phyloP scores from a whole-genome alignment of 75 land plant species.

The Cupressus sempervirens region DNA sequence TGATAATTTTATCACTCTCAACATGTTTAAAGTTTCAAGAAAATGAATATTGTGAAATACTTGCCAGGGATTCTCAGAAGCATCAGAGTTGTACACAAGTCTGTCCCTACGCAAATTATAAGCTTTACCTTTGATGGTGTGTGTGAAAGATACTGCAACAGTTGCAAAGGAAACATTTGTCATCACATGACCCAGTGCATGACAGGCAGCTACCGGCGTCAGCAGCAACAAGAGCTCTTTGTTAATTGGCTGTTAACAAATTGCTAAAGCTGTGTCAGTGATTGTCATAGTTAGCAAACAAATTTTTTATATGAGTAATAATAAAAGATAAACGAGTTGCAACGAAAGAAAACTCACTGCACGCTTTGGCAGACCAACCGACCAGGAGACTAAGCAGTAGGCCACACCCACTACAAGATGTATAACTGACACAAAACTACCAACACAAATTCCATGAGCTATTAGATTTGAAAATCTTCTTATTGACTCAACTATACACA shows the following conservation, averaged over 20 bases:
- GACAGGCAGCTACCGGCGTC: conserved; percentile 86
- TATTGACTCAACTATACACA: neutral
- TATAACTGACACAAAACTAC: conserved; percentile 89
- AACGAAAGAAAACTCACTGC: conserved; percentile 57
- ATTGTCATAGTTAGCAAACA: neutral
- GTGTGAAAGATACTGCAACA: conserved; percentile 97
- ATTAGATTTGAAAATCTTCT: neutral
- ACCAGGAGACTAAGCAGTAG: conserved; percentile 80
- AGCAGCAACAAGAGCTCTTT: conserved; percentile 57
- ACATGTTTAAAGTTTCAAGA: neutral
- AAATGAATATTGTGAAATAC: neutral
- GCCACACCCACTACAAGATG: conserved; percentile 87
- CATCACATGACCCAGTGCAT: conserved; percentile 94
- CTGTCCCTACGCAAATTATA: neutral
- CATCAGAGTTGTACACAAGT: neutral
- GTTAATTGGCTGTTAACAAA: conserved; percentile 71
- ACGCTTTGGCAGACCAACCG: conserved; percentile 82
- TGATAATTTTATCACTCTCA: too few species aligned
- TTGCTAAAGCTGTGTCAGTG: neutral
- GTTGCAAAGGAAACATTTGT: conserved; percentile 96
- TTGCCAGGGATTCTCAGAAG: neutral
- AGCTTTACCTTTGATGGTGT: conserved; percentile 78
- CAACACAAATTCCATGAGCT: conserved; percentile 13
- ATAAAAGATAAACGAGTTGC: neutral
- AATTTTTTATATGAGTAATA: neutral